Evolutionary conservation across 2,329 filamentous ascomycete species (phyloP).

Genomic region (Pyricularia sp.): DNA sequence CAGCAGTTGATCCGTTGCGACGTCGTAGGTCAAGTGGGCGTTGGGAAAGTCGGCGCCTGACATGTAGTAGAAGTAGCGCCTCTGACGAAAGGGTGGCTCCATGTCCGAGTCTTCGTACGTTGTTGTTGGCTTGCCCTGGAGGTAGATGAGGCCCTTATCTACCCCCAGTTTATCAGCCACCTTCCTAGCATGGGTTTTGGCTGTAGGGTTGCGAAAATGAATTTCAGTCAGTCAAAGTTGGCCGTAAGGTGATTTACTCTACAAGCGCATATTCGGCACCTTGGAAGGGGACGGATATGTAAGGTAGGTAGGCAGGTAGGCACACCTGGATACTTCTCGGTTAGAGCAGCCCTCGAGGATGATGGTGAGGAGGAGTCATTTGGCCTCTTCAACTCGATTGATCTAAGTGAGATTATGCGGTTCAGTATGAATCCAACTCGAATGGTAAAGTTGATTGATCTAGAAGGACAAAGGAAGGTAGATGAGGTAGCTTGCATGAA

Average conservation of each 20-base stretch:
- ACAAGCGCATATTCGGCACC: background rate
- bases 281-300: background rate
- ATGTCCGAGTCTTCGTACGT: conserved; percentile 52
- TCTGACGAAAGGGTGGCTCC: conserved; percentile 44
- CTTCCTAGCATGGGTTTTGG: conserved; percentile 47
- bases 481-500: background rate
- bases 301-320: background rate
- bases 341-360: background rate
- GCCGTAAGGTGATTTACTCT: background rate
- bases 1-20: conserved; percentile 50
- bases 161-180: conserved; percentile 41
- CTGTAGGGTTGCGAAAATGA: conserved; percentile 20
- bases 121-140: conserved; percentile 40
- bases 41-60: conserved; percentile 44
- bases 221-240: conserved; percentile 4
- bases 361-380: conserved; percentile 5
- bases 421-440: background rate
- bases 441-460: background rate
- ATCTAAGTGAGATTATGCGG: conserved; percentile 11
- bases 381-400: conserved; percentile 28
- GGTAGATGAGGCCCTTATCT: conserved; percentile 42
- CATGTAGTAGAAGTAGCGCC: conserved; percentile 53
- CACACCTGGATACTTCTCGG: conserved; percentile 25
- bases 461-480: background rate
- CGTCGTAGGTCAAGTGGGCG: conserved; percentile 48